These are phyloP conservation scores for Sporisorium graminicola DNA, from an alignment of 1,284 basidiomycete genomes.

Conservation along the genomic window DNA sequence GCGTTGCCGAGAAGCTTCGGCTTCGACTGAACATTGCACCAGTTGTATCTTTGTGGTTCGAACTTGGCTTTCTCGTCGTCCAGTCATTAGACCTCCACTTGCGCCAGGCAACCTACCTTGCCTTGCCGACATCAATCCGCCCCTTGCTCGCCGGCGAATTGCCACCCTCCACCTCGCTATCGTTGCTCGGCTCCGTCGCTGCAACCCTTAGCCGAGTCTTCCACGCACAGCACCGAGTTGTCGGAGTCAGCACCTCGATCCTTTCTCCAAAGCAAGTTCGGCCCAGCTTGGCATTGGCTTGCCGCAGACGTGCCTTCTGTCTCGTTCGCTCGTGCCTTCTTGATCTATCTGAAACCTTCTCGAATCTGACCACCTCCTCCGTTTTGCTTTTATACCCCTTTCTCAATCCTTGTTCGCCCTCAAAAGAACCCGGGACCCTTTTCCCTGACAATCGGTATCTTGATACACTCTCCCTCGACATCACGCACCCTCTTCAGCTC, in stretches of 20 bases:
- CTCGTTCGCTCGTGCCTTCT: neutral
- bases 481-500: neutral
- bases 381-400: neutral
- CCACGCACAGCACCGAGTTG: neutral
- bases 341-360: slow-evolving; percentile 5
- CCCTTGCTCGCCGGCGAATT: no score
- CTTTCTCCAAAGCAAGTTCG: neutral
- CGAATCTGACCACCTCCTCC: slow-evolving; percentile 8
- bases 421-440: neutral
- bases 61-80: no score
- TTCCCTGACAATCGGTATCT: no score
- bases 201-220: neutral
- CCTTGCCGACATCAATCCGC: no score
- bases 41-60: no score
- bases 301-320: neutral
- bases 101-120: no score
- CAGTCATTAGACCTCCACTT: neutral
- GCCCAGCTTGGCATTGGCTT: slow-evolving; percentile 1
- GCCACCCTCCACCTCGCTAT: slow-evolving; percentile 1
- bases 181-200: neutral
- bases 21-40: neutral
- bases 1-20: neutral
- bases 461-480: neutral
- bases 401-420: neutral
- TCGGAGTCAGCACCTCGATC: slow-evolving; percentile 5